phyloP scores from a whole-genome alignment of 2,329 filamentous ascomycete species.

The Cytospora piceae region DNA sequence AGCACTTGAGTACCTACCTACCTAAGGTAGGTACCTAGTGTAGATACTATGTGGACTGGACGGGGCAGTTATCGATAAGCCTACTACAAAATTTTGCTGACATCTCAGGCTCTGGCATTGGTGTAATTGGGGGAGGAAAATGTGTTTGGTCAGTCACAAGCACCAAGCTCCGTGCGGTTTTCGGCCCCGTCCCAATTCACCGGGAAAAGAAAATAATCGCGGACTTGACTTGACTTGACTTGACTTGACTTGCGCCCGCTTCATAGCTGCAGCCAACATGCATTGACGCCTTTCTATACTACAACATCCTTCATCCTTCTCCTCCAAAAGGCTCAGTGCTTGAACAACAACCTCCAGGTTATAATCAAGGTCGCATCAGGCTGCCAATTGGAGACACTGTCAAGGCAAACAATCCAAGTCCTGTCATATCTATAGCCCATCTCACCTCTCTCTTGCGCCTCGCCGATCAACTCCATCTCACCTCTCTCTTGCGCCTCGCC shows the following conservation, averaged over 20 bases:
- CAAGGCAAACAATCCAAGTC: neutral
- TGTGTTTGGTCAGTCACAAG: neutral
- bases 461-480: neutral
- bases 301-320: neutral
- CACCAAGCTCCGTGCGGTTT: neutral
- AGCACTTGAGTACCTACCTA: too few relatives aligned
- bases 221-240: neutral
- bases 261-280: conserved; percentile 25
- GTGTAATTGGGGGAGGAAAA: neutral
- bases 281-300: conserved; percentile 11
- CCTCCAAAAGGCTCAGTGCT: neutral
- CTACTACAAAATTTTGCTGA: conserved; percentile 19
- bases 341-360: neutral
- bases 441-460: neutral
- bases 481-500: neutral
- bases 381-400: neutral
- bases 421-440: neutral
- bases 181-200: neutral
- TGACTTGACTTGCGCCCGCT: conserved; percentile 4
- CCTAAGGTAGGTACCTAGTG: too few relatives aligned
- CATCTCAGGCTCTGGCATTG: conserved; percentile 25
- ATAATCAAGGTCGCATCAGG: neutral
- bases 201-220: neutral
- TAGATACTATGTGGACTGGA: too few relatives aligned
- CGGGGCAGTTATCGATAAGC: conserved; percentile 25